phyloP scores from a whole-genome alignment of 345 rosid species.

The Melaleuca quinquenervia region DNA sequence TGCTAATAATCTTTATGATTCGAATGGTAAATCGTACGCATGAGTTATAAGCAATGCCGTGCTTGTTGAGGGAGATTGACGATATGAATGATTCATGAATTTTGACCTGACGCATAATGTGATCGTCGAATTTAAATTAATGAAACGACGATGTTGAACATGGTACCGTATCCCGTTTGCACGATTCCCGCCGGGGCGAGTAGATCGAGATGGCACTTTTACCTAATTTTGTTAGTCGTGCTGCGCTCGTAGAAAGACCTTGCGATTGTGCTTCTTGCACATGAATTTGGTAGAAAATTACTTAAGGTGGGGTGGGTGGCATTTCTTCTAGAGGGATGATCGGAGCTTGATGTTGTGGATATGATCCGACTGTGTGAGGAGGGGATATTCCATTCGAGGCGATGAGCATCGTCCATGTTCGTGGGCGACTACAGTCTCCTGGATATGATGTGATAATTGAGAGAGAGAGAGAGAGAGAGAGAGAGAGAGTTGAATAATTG shows the following conservation, averaged over 20 bases:
- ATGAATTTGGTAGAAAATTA: background rate
- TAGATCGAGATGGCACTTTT: background rate
- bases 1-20: no score
- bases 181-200: background rate
- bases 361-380: background rate
- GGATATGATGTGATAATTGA: background rate
- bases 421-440: background rate
- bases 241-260: background rate
- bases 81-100: background rate
- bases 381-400: background rate
- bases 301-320: background rate
- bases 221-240: background rate
- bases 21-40: no score
- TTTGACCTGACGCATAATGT: no score
- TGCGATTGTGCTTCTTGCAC: background rate
- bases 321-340: background rate
- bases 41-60: background rate
- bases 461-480: background rate
- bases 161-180: background rate
- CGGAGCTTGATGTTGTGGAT: background rate
- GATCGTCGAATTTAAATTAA: no score
- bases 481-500: background rate
- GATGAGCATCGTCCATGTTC: background rate
- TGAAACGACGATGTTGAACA: no score
- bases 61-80: background rate